phyloP scores from a whole-genome alignment of 164 flowering plant genomes.

The Litsea cubeba region DNA sequence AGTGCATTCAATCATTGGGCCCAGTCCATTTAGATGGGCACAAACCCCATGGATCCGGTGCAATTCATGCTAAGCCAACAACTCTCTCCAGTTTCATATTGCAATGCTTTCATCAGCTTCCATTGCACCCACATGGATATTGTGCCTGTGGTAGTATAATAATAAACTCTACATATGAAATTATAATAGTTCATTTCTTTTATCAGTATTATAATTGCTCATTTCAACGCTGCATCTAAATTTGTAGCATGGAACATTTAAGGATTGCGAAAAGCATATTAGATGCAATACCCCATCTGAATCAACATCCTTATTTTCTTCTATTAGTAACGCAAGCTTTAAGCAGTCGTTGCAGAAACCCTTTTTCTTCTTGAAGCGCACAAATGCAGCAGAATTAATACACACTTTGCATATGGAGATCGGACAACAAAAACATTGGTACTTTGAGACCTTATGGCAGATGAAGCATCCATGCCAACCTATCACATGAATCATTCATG shows the following conservation, averaged over 20 bases:
- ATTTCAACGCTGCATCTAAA: not conserved
- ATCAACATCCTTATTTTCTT: constrained; percentile 47
- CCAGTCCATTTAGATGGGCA: too few species aligned
- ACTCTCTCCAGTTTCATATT: not conserved
- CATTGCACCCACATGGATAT: not conserved
- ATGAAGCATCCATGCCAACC: constrained; percentile 65
- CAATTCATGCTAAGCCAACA: not conserved
- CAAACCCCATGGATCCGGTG: too few species aligned
- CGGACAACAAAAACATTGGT: constrained; percentile 64
- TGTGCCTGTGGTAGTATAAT: not conserved
- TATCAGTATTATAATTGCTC: not conserved
- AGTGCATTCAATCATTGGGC: too few species aligned
- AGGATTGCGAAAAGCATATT: not conserved
- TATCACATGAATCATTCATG: constrained; percentile 23
- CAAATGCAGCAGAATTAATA: constrained; percentile 38
- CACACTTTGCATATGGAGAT: constrained; percentile 51
- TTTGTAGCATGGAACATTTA: not conserved
- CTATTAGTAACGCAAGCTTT: constrained; percentile 48
- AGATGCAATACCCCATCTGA: constrained; percentile 64
- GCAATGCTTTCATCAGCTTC: not conserved
- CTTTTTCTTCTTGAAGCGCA: constrained; percentile 31
- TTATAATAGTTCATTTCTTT: too few species aligned
- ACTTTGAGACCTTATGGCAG: constrained; percentile 45
- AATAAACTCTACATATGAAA: too few species aligned
- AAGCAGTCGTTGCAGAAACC: constrained; percentile 69